Percentiles rank a stretch among this genome's conserved stretches.
Conservation (phyloP, 495 filamentous ascomycete species). For the Lasiosphaeria hispida region DNA sequence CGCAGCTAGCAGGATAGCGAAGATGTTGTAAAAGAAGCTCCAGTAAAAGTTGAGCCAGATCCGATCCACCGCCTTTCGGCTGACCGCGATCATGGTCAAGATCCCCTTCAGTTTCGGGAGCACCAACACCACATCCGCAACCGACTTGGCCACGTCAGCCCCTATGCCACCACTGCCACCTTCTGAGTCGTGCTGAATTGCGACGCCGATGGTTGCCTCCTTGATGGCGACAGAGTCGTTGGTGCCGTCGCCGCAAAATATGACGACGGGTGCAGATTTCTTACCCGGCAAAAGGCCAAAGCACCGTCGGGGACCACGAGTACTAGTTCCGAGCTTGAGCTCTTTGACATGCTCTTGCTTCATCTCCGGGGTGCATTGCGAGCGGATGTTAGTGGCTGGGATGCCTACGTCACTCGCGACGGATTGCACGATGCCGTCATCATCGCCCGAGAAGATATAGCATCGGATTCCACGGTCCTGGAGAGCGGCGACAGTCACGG, state of each 20-base stretch:
- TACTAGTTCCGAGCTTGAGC: conserved; percentile 22
- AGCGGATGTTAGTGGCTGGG: conserved; percentile 41
- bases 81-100: conserved; percentile 57
- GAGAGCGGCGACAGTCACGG: conserved; percentile 47
- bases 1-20: conserved; percentile 67
- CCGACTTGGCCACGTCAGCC: conserved; percentile 63
- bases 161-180: conserved; percentile 44
- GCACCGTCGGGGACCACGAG: too few species aligned
- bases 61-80: conserved; percentile 50
- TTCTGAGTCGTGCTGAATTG: conserved; percentile 49
- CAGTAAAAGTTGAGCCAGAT: conserved; percentile 72
- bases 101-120: conserved; percentile 54
- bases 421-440: conserved; percentile 54
- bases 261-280: conserved; percentile 36
- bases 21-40: conserved; percentile 70
- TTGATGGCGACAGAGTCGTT: conserved; percentile 77
- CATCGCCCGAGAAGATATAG: conserved; percentile 70
- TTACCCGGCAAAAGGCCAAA: too few species aligned
- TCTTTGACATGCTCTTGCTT: conserved; percentile 61
- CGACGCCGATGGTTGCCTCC: conserved; percentile 67
- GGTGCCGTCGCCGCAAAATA: conserved; percentile 78
- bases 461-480: conserved; percentile 55
- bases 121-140: conserved; percentile 69
- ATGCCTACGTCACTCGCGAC: conserved; percentile 57
- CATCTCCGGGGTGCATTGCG: conserved; percentile 56